Evolutionary conservation across 306 rosid genomes (phyloP).

Genomic region (Cicer arietinum): DNA sequence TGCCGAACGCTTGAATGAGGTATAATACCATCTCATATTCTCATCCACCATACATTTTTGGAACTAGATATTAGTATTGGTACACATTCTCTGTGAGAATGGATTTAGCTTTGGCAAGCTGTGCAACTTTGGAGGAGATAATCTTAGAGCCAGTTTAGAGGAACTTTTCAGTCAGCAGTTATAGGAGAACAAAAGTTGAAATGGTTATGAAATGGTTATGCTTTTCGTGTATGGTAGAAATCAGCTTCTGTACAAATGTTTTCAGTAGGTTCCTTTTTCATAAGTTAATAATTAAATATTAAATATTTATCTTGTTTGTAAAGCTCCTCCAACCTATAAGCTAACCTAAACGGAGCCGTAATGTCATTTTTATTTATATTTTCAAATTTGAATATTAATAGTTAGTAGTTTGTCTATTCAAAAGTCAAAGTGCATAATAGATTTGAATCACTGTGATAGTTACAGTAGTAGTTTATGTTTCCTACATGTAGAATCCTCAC

Average conservation of each 20-base stretch:
- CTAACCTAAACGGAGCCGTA: not conserved
- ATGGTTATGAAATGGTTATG: not conserved
- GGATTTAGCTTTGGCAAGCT: slow-evolving; percentile 30
- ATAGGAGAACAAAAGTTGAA: slow-evolving; percentile 1
- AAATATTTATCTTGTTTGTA: not conserved
- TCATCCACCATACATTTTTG: slow-evolving; percentile 10
- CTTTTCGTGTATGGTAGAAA: not conserved
- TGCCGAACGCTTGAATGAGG: slow-evolving; percentile 99
- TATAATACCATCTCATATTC: slow-evolving; percentile 39
- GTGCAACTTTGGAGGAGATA: slow-evolving; percentile 4
- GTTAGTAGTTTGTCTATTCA: slow-evolving; percentile 13
- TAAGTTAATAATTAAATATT: not conserved
- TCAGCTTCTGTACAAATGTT: not conserved
- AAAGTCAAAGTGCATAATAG: slow-evolving; percentile 19
- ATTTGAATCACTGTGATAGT: slow-evolving; percentile 21
- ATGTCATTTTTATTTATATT: slow-evolving; percentile 5
- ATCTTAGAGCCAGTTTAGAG: not conserved
- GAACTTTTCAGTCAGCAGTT: not conserved
- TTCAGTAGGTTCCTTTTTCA: slow-evolving; percentile 1
- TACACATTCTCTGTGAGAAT: slow-evolving; percentile 28
- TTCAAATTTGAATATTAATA: slow-evolving; percentile 28
- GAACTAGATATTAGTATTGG: slow-evolving; percentile 28
- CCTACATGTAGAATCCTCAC: slow-evolving; percentile 19
- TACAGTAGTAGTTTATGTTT: slow-evolving; percentile 20
- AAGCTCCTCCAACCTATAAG: not conserved